Evolutionary conservation across 2,329 filamentous ascomycete genomes (phyloP), one percentile per base, ranked within the genome.

Genomic region (Verticillium isaacii): DNA sequence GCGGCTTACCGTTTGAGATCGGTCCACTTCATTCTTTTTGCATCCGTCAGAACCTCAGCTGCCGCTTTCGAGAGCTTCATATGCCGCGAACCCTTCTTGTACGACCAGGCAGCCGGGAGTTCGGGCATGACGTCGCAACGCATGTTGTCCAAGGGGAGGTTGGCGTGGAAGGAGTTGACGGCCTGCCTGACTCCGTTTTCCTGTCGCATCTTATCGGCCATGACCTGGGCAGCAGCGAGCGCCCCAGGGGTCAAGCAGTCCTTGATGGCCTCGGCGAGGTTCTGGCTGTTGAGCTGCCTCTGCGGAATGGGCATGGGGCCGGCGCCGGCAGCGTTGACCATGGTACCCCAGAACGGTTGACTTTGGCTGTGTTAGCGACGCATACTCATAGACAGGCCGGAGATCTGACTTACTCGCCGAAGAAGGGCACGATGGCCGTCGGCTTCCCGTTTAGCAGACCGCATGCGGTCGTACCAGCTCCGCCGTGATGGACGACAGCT

Each of bases 401-500:
- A 9, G 2, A 9, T 2, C 25, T n/a, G 0, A 65, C 65, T 32
- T 58, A 66, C 65, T 77, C 75, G 36, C 76, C 76, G 61, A 78
- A 78, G 65, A 78, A 86, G 0, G 83, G 84, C 1, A 86, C 78
- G n/a, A 86, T 76, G 0, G 79, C 70, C 0, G 83, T 86, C 0
- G 84, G 83, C 23, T 75, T 72, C 0, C 79, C 83, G 41, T 80
- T 75, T 2, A 73, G 68, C 9, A 86, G 75, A 1, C 83, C 82
- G 34, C 78, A 80, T 0, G 84, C 82, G 3, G 84, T 85, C 0
- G 82, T 85, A 12, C 84, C 83, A 9, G 83, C 83, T 11, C 84
- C 84, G 19, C 84, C 84, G 58, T 87, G 83, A 62, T 86, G 84
- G 0, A 87, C 76, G 0, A 86, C 83, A 12, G 76, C 78, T 0